A percentile compares a stretch with the other conserved stretches of the same genome.
Evolutionary conservation across 495 filamentous ascomycete species (phyloP).

Genomic region (Daldinia concentrica): DNA sequence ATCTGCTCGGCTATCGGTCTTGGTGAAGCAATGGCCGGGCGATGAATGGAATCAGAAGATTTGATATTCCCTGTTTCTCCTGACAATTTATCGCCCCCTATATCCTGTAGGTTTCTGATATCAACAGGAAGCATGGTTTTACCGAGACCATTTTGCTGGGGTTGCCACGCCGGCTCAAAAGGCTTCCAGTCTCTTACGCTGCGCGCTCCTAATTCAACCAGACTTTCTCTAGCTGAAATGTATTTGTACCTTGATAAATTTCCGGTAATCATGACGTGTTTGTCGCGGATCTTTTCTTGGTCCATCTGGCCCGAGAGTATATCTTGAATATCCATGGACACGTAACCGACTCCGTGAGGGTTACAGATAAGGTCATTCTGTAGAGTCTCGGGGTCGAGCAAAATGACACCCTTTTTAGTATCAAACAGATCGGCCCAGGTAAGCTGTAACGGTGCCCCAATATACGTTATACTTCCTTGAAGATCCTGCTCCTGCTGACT

Average conservation of each 20-base stretch:
- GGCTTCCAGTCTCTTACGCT: slow-evolving; percentile 42
- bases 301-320: slow-evolving; percentile 34
- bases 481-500: slow-evolving; percentile 4
- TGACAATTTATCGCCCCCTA: slow-evolving; percentile 2
- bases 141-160: slow-evolving; percentile 1
- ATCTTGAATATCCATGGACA: slow-evolving; percentile 27
- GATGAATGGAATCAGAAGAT: neutral
- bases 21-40: neutral
- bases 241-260: slow-evolving; percentile 40
- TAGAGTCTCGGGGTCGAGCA: slow-evolving; percentile 46
- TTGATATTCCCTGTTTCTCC: neutral
- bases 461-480: slow-evolving; percentile 43
- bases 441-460: slow-evolving; percentile 46
- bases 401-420: slow-evolving; percentile 39
- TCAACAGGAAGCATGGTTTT: slow-evolving; percentile 24
- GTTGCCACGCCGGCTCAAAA: slow-evolving; percentile 18
- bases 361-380: slow-evolving; percentile 43
- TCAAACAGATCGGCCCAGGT: slow-evolving; percentile 48
- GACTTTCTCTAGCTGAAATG: slow-evolving; percentile 41
- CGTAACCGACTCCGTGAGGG: slow-evolving; percentile 43
- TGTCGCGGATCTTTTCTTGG: slow-evolving; percentile 23
- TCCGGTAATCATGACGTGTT: slow-evolving; percentile 47
- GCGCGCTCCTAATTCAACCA: slow-evolving; percentile 41
- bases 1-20: neutral
- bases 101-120: slow-evolving; percentile 4